Evolutionary conservation across 768 basidiomycete species (phyloP).

Genomic region (Collybia sordida): DNA sequence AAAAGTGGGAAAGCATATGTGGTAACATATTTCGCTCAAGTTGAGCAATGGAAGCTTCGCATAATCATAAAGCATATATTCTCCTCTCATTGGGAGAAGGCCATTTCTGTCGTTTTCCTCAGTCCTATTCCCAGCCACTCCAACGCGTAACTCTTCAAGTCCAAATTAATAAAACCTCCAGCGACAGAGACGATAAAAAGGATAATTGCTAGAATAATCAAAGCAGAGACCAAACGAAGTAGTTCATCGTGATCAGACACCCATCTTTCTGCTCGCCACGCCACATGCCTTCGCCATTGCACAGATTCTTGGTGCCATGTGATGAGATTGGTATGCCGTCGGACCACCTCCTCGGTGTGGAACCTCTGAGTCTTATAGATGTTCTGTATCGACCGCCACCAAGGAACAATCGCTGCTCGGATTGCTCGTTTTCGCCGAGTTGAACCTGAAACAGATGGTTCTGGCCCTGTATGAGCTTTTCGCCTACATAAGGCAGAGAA

Average conservation of each 20-base stretch:
- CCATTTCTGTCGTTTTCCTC: neutral
- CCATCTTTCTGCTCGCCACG: neutral
- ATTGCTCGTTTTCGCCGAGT: conserved; percentile 1
- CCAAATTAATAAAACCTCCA: conserved; percentile 1
- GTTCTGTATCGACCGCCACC: neutral
- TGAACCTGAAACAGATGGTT: conserved; percentile 4
- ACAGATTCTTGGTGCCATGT: neutral
- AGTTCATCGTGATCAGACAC: conserved; percentile 2
- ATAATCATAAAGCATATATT: too few species aligned
- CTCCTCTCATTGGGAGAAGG: too few species aligned
- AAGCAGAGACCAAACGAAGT: neutral
- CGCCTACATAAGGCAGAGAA: neutral
- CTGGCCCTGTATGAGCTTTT: neutral
- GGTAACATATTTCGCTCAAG: too few species aligned
- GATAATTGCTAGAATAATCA: conserved; percentile 2
- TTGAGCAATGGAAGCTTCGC: too few species aligned
- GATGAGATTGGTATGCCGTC: neutral
- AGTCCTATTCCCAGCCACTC: neutral
- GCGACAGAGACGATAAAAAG: neutral
- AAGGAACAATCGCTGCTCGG: neutral
- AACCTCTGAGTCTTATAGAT: neutral
- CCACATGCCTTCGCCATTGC: neutral
- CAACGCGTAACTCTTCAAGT: neutral
- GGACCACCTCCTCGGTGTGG: neutral
- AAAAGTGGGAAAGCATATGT: too few species aligned